A percentile compares a stretch with the other conserved stretches of the same genome.
Conservation (phyloP, 2,329 filamentous ascomycete species). For the Fusarium longipes region DNA sequence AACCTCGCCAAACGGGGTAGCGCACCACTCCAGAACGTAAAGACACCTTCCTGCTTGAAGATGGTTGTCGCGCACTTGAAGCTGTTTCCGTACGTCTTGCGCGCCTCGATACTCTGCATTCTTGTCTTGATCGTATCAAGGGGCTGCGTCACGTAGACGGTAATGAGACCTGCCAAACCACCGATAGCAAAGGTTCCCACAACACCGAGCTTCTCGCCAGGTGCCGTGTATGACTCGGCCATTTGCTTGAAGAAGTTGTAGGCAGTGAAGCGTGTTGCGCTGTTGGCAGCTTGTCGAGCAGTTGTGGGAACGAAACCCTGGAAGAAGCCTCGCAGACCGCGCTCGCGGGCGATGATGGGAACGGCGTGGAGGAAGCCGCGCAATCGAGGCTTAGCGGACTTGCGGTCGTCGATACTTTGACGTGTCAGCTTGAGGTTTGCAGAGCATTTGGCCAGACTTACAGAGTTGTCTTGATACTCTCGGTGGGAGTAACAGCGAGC, state of each 20-base stretch:
- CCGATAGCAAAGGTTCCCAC: slow-evolving; percentile 91
- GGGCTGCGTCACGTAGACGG: slow-evolving; percentile 80
- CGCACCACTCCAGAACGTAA: slow-evolving; percentile 95
- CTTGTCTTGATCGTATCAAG: slow-evolving; percentile 96
- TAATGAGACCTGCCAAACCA: slow-evolving; percentile 88
- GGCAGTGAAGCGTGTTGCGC: slow-evolving; percentile 87
- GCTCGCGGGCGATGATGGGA: slow-evolving; percentile 85
- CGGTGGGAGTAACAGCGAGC: slow-evolving; percentile 93
- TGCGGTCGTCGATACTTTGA: slow-evolving; percentile 91
- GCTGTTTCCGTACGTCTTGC: slow-evolving; percentile 84
- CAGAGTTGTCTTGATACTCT: slow-evolving; percentile 98
- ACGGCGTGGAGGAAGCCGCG: slow-evolving; percentile 92
- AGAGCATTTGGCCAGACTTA: slow-evolving; percentile 48
- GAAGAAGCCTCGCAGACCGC: slow-evolving; percentile 92
- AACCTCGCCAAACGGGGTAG: slow-evolving; percentile 85
- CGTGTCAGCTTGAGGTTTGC: background rate
- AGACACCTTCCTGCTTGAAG: slow-evolving; percentile 86
- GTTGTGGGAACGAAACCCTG: slow-evolving; percentile 97
- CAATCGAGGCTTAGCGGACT: slow-evolving; percentile 85
- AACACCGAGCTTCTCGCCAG: slow-evolving; percentile 92
- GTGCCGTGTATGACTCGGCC: slow-evolving; percentile 90
- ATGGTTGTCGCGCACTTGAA: slow-evolving; percentile 85
- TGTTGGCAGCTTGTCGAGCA: slow-evolving; percentile 93
- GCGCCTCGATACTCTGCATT: slow-evolving; percentile 96
- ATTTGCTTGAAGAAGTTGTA: slow-evolving; percentile 93